phyloP scores from a whole-genome alignment of 2,329 filamentous ascomycete species.

The Colletotrichum echinochloae region DNA sequence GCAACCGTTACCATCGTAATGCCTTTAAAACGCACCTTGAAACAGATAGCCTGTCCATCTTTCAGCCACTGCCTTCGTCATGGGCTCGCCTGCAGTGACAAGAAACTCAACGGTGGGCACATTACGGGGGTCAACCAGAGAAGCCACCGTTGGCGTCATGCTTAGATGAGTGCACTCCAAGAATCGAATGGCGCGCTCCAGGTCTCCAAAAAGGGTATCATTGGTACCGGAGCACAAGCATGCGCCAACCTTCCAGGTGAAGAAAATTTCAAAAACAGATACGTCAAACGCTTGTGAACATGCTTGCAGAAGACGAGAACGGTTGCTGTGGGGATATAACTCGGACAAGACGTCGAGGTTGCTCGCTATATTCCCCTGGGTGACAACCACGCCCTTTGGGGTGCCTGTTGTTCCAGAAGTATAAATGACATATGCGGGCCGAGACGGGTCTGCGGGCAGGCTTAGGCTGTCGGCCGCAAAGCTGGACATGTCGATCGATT shows the following conservation, averaged over 20 bases:
- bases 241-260: slow-evolving; percentile 82
- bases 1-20: background rate
- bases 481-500: slow-evolving; percentile 44
- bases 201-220: slow-evolving; percentile 78
- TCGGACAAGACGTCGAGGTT: slow-evolving; percentile 76
- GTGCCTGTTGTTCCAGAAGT: slow-evolving; percentile 85
- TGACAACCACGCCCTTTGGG: slow-evolving; percentile 84
- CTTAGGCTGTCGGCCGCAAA: slow-evolving; percentile 53
- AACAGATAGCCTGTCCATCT: slow-evolving; percentile 78
- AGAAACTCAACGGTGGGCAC: slow-evolving; percentile 80
- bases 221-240: slow-evolving; percentile 81
- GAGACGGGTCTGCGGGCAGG: slow-evolving; percentile 55
- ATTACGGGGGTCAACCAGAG: slow-evolving; percentile 75
- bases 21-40: slow-evolving; percentile 63
- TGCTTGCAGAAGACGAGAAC: slow-evolving; percentile 78
- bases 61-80: slow-evolving; percentile 77
- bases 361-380: slow-evolving; percentile 79
- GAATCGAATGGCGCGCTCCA: slow-evolving; percentile 74
- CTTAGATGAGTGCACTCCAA: slow-evolving; percentile 82
- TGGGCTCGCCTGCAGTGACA: slow-evolving; percentile 83
- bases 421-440: slow-evolving; percentile 82
- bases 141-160: slow-evolving; percentile 86
- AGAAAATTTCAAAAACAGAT: slow-evolving; percentile 92
- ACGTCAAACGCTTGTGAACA: slow-evolving; percentile 90
- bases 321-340: slow-evolving; percentile 70